These are phyloP conservation scores for Apiospora marii DNA, from an alignment of 2,329 filamentous ascomycete genomes.

Conservation along the genomic window DNA sequence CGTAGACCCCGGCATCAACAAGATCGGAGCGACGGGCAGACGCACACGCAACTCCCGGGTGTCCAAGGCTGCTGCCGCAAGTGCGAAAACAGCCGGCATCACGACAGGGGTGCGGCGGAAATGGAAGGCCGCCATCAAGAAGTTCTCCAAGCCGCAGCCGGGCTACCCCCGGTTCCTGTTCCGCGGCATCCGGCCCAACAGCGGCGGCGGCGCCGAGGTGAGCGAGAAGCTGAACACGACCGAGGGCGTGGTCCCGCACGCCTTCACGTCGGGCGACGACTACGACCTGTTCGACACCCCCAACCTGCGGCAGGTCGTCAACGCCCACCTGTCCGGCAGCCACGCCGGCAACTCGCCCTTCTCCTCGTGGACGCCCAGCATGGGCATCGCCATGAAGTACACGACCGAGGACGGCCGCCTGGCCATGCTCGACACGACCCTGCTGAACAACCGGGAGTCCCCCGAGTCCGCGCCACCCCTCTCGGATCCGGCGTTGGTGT, in stretches of 20 bases:
- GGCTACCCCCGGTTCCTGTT: background rate
- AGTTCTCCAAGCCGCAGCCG: background rate
- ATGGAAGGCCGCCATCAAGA: background rate
- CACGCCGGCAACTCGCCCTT: slow-evolving; percentile 1
- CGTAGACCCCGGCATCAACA: background rate
- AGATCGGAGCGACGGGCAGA: background rate
- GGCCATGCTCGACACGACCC: background rate
- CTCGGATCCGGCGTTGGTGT: background rate
- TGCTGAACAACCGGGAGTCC: background rate
- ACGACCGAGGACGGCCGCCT: background rate
- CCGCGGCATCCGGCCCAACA: background rate
- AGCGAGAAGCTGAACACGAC: background rate
- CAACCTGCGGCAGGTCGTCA: slow-evolving; percentile 10
- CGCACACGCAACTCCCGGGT: background rate
- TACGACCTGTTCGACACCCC: background rate
- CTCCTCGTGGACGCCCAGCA: background rate
- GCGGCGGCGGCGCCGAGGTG: background rate
- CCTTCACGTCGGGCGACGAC: background rate
- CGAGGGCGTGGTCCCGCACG: background rate
- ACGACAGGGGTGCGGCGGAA: background rate
- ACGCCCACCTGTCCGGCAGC: background rate
- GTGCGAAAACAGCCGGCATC: background rate
- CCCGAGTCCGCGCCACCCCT: background rate
- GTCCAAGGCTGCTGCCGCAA: background rate
- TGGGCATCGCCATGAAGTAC: background rate